Percentiles rank a stretch among this genome's conserved stretches.
phyloP scores from a whole-genome alignment of 2,329 filamentous ascomycete species.

The Chaetomium olivaceum region DNA sequence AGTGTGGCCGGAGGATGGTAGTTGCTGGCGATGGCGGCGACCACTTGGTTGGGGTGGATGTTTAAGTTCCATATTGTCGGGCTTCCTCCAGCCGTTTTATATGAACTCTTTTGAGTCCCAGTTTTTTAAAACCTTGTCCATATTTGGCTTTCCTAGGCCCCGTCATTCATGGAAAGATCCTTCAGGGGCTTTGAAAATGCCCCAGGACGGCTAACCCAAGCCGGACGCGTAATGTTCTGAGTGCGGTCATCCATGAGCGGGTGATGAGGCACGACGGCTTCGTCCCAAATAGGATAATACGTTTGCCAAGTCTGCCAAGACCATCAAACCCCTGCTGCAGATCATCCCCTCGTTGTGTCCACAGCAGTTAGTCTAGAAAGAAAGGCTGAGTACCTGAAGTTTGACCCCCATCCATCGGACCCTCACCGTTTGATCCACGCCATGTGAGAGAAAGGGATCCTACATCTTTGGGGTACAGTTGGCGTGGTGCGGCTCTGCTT shows the following conservation, averaged over 20 bases:
- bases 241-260: background rate
- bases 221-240: background rate
- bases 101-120: background rate
- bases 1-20: background rate
- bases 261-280: background rate
- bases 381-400: too few species aligned
- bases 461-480: too few species aligned
- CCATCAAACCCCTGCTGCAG: too few species aligned
- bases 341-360: too few species aligned
- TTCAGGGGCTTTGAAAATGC: background rate
- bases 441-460: too few species aligned
- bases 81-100: background rate
- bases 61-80: too few species aligned
- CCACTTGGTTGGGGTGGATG: background rate
- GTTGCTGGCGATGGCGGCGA: background rate
- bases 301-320: slow-evolving; percentile 2
- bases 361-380: too few species aligned
- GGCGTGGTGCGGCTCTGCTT: too few species aligned
- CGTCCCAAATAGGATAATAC: slow-evolving; percentile 7
- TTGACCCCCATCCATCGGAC: too few species aligned
- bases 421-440: too few species aligned
- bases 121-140: background rate
- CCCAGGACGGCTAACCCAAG: background rate
- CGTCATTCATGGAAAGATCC: background rate
- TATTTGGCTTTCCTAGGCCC: background rate